Percentiles rank a stretch among this genome's conserved stretches.
Evolutionary conservation across 1,139 yeast genomes (phyloP).

Genomic region (Sugiyamaella castrensis): DNA sequence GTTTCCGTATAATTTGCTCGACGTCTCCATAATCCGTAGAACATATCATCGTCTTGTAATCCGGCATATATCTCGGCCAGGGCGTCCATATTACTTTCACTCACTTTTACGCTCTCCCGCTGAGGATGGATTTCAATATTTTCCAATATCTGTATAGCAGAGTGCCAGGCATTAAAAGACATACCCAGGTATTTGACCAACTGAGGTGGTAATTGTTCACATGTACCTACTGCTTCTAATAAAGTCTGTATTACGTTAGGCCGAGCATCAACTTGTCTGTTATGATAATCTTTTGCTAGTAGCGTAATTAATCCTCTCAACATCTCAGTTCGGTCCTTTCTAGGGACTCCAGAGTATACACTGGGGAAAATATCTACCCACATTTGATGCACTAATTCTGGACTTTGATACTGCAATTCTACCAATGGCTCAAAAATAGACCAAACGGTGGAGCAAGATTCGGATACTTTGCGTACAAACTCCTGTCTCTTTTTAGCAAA

Average conservation of each 20-base stretch:
- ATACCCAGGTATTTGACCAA: slow-evolving; percentile 84
- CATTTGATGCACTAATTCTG: slow-evolving; percentile 74
- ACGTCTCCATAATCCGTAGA: slow-evolving; percentile 96
- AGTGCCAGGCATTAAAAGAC: slow-evolving; percentile 89
- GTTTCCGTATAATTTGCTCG: slow-evolving; percentile 93
- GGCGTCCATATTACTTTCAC: slow-evolving; percentile 89
- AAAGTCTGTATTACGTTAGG: slow-evolving; percentile 87
- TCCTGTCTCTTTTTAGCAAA: slow-evolving; percentile 51
- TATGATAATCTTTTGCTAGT: slow-evolving; percentile 86
- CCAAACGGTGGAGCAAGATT: slow-evolving; percentile 55
- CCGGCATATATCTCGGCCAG: slow-evolving; percentile 83
- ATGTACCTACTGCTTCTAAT: slow-evolving; percentile 73
- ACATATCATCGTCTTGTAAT: slow-evolving; percentile 92
- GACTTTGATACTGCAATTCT: slow-evolving; percentile 79
- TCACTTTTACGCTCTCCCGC: slow-evolving; percentile 67
- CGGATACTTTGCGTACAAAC: slow-evolving; percentile 49
- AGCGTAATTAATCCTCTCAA: slow-evolving; percentile 74
- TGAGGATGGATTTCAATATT: slow-evolving; percentile 64
- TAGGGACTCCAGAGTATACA: slow-evolving; percentile 68
- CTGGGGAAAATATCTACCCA: slow-evolving; percentile 86
- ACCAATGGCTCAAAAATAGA: slow-evolving; percentile 59
- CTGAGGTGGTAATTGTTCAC: slow-evolving; percentile 86
- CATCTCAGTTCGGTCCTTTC: slow-evolving; percentile 79
- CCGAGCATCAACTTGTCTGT: slow-evolving; percentile 78
- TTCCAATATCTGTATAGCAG: slow-evolving; percentile 79